Percentiles rank a stretch among this genome's conserved stretches.
These are phyloP conservation scores for Pezicula carpinea DNA, from an alignment of 2,329 filamentous ascomycete species.

Conservation along the genomic window DNA sequence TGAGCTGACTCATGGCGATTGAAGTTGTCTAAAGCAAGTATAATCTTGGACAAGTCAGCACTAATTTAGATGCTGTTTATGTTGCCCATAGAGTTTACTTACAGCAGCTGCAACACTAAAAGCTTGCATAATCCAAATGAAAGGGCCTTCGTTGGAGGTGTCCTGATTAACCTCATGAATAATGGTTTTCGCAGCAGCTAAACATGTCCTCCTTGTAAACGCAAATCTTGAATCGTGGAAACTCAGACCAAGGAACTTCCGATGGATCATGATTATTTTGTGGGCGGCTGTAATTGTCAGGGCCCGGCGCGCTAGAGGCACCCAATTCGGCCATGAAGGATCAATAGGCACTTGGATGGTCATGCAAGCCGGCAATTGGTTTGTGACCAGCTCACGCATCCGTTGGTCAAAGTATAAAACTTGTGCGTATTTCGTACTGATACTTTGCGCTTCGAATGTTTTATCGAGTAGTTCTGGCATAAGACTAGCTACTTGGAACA, in stretches of 20 bases:
- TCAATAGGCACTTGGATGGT: conserved; percentile 13
- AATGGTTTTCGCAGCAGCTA: conserved; percentile 17
- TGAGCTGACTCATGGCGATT: conserved; percentile 19
- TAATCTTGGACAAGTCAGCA: conserved; percentile 15
- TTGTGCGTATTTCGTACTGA: conserved; percentile 14
- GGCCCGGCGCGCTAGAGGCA: conserved; percentile 10
- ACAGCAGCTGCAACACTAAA: conserved; percentile 16
- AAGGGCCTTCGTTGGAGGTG: conserved; percentile 9
- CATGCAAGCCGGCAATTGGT: conserved; percentile 13
- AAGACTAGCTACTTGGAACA: conserved; percentile 11
- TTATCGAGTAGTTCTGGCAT: conserved; percentile 16
- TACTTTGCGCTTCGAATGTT: conserved; percentile 4
- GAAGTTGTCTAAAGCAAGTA: conserved; percentile 27
- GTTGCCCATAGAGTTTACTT: background rate
- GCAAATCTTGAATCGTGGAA: conserved; percentile 15
- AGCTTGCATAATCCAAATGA: conserved; percentile 15
- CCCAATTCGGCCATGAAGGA: conserved; percentile 12
- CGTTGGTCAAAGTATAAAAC: conserved; percentile 14
- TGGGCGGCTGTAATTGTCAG: conserved; percentile 16
- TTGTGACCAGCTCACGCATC: conserved; percentile 16
- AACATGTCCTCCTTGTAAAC: conserved; percentile 14
- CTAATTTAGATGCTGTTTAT: too few species aligned
- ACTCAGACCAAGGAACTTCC: conserved; percentile 15
- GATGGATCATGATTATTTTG: conserved; percentile 19
- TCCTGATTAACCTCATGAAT: conserved; percentile 16